Conservation (phyloP, 345 rosid genomes). For the Eucalyptus marginata region DNA sequence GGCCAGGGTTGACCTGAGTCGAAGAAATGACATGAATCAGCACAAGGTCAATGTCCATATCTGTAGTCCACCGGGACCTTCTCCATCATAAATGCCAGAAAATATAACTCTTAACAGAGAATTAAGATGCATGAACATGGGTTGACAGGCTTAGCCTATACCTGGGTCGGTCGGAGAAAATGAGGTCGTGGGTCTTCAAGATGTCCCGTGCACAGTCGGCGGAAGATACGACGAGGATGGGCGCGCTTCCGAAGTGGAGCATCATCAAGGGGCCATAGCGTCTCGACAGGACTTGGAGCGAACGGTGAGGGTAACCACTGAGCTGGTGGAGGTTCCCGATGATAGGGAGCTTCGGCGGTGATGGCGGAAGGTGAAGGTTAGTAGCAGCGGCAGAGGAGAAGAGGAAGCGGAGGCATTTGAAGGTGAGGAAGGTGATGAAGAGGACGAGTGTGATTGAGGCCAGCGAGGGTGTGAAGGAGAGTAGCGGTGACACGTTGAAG, state of each 20-base stretch:
- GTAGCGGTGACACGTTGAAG: not conserved
- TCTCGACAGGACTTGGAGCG: conserved; percentile 21
- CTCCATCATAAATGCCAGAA: not conserved
- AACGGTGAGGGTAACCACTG: conserved; percentile 32
- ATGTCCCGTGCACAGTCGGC: conserved; percentile 29
- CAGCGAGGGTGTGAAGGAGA: not conserved
- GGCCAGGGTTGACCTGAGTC: not conserved
- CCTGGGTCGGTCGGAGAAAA: conserved; percentile 33
- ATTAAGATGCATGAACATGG: not conserved
- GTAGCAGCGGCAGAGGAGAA: not conserved
- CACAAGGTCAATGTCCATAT: not conserved
- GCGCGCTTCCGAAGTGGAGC: conserved; percentile 33
- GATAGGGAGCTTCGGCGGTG: conserved; percentile 40
- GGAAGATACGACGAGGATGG: conserved; percentile 39
- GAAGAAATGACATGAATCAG: not conserved
- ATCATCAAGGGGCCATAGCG: conserved; percentile 50
- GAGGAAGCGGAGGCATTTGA: not conserved
- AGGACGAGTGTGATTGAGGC: not conserved
- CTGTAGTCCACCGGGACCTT: not conserved
- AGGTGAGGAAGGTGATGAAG: not conserved
- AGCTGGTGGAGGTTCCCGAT: conserved; percentile 56
- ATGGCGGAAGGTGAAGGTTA: conserved; percentile 12
- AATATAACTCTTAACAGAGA: not conserved
- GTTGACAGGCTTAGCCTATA: not conserved
- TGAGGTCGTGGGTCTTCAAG: conserved; percentile 43